Evolutionary conservation across 768 basidiomycete species (phyloP).

Genomic region (Coprinopsis strossmayeri): DNA sequence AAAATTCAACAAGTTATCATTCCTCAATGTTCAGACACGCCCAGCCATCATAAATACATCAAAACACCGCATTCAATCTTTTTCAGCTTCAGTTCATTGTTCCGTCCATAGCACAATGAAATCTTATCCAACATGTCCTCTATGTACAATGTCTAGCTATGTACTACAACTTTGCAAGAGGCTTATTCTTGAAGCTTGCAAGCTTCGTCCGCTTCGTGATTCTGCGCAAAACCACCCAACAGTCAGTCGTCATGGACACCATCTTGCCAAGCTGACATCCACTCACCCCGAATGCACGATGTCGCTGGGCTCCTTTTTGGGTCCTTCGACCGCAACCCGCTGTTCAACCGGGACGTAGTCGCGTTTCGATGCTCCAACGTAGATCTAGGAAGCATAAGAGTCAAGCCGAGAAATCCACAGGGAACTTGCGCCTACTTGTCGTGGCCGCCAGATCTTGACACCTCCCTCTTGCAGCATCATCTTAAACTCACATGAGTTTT

Average conservation of each 20-base stretch:
- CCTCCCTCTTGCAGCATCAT: constrained; percentile 89
- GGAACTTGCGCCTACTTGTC: constrained; percentile 54
- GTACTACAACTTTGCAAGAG: constrained; percentile 38
- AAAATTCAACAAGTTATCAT: constrained; percentile 9
- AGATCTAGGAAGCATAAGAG: constrained; percentile 44
- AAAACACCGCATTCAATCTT: constrained; percentile 5
- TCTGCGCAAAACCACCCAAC: constrained; percentile 25
- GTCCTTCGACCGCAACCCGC: constrained; percentile 49
- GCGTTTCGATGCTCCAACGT: constrained; percentile 68
- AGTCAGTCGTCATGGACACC: constrained; percentile 31
- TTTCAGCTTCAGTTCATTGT: not conserved
- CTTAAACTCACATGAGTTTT: constrained; percentile 34
- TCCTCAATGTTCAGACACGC: constrained; percentile 3
- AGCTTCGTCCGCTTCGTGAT: constrained; percentile 65
- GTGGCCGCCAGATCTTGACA: constrained; percentile 90
- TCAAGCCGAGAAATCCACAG: constrained; percentile 1
- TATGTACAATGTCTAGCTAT: too few species aligned
- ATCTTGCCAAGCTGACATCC: constrained; percentile 13
- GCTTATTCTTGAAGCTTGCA: constrained; percentile 53
- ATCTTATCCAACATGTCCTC: too few species aligned
- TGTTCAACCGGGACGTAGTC: constrained; percentile 65
- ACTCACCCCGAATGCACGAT: constrained; percentile 75
- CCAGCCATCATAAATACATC: constrained; percentile 11
- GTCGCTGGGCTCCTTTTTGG: constrained; percentile 51
- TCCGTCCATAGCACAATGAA: constrained; percentile 15